Percentiles rank a stretch among this genome's conserved stretches.
phyloP scores from a whole-genome alignment of 371 early-diverging fungal species.

The Mucor saturninus region DNA sequence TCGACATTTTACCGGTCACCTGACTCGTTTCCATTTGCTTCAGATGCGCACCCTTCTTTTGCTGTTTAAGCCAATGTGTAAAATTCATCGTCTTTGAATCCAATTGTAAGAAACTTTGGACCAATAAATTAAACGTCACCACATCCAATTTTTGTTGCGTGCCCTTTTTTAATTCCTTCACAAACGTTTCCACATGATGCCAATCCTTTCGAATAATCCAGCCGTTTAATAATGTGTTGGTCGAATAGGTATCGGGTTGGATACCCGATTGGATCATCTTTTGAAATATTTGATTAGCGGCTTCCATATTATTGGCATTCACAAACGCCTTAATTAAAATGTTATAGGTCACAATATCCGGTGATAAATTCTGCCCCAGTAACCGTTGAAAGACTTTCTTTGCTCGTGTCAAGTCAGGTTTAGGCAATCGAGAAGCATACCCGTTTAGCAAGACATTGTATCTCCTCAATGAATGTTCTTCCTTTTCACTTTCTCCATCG shows the following conservation, averaged over 20 bases:
- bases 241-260: constrained; percentile 33
- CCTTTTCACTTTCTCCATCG: neutral
- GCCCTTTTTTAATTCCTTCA: constrained; percentile 14
- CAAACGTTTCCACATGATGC: constrained; percentile 32
- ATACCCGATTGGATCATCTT: constrained; percentile 29
- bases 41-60: constrained; percentile 22
- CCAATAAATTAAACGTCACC: constrained; percentile 43
- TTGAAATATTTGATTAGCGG: constrained; percentile 37
- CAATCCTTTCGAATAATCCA: constrained; percentile 39
- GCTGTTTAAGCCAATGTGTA: constrained; percentile 14
- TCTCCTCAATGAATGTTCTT: constrained; percentile 61
- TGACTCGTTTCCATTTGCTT: constrained; percentile 7
- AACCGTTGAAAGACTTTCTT: constrained; percentile 33
- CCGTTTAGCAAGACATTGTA: constrained; percentile 80
- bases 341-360: constrained; percentile 79
- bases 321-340: constrained; percentile 80
- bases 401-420: constrained; percentile 32
- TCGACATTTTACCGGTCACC: constrained; percentile 6
- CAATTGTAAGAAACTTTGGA: constrained; percentile 44
- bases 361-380: constrained; percentile 60
- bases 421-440: constrained; percentile 58
- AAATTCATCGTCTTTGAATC: constrained; percentile 21
- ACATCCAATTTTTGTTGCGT: constrained; percentile 21
- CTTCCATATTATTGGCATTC: constrained; percentile 56
- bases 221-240: constrained; percentile 42